Evolutionary conservation across 2,329 filamentous ascomycete genomes (phyloP).

Genomic region (Pseudogymnoascus sp.): DNA sequence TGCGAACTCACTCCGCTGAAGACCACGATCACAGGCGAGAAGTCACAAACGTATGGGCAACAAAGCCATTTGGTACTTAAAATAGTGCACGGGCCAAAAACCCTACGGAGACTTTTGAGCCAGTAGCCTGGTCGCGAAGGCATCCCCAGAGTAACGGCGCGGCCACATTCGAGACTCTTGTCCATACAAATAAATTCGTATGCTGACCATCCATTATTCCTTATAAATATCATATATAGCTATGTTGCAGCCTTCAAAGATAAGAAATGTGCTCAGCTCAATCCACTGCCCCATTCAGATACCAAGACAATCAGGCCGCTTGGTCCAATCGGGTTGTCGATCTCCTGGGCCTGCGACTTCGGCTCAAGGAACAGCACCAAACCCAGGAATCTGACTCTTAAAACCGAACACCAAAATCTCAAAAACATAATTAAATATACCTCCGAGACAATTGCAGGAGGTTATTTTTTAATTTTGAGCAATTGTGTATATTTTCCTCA

Average conservation of each 20-base stretch:
- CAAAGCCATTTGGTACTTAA: too few species aligned
- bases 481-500: not conserved
- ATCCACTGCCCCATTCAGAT: not conserved
- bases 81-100: too few species aligned
- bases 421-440: not conserved
- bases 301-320: not conserved
- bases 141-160: not conserved
- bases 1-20: too few species aligned
- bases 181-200: not conserved
- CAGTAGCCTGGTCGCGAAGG: not conserved
- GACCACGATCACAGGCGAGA: too few species aligned
- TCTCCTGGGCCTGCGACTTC: conserved; percentile 5
- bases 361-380: not conserved
- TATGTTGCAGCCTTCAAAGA: not conserved
- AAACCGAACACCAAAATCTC: not conserved
- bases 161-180: not conserved
- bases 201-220: not conserved
- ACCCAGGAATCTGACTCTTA: not conserved
- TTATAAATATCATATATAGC: not conserved
- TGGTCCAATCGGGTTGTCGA: conserved; percentile 4
- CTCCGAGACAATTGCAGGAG: not conserved
- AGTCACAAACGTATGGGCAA: too few species aligned
- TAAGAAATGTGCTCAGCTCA: not conserved
- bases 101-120: too few species aligned
- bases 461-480: not conserved